Conservation (phyloP, 441 rosid species). For the Jatropha podagrica region DNA sequence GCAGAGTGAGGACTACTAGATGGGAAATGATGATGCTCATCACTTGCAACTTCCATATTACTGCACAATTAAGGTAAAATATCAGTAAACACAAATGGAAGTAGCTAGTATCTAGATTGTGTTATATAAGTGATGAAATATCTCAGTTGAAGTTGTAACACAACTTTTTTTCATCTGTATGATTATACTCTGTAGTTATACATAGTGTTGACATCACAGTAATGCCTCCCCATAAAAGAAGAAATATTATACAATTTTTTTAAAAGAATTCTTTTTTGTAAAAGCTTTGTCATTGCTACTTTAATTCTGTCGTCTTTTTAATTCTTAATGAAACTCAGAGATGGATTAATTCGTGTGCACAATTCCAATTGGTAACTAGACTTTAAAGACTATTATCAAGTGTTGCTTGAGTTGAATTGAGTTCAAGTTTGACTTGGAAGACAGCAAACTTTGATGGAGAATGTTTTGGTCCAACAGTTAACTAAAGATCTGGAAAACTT, state of each 20-base stretch:
- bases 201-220: too few species aligned
- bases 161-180: neutral
- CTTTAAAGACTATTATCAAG: too few species aligned
- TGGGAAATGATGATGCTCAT: conserved; percentile 1
- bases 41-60: neutral
- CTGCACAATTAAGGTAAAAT: conserved; percentile 18
- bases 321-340: too few species aligned
- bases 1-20: neutral
- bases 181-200: neutral
- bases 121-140: neutral
- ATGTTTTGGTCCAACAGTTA: neutral
- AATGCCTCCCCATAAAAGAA: neutral
- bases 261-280: too few species aligned
- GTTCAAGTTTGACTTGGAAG: neutral
- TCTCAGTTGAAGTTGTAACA: neutral
- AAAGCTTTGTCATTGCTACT: too few species aligned
- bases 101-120: neutral
- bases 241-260: too few species aligned
- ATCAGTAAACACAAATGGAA: neutral
- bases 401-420: neutral
- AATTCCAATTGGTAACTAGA: too few species aligned
- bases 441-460: neutral
- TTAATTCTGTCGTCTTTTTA: too few species aligned
- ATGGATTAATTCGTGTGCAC: too few species aligned
- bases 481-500: neutral